Evolutionary conservation across 78 protist genomes (phyloP).

Genomic region (Capsaspora owczarzaki): DNA sequence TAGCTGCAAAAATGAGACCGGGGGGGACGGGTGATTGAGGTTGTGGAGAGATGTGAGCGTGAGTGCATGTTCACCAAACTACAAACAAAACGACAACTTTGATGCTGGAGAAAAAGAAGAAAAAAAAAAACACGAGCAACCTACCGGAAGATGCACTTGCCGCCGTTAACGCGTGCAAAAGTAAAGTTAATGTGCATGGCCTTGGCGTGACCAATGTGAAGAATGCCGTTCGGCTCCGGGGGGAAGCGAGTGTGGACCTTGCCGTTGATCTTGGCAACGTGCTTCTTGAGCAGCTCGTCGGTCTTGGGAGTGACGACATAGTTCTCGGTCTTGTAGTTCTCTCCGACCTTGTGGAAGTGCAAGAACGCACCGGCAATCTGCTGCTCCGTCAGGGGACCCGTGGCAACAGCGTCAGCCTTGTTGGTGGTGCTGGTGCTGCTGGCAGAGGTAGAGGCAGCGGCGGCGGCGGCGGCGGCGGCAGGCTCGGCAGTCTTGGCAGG

Average conservation of each 20-base stretch:
- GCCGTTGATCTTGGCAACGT: slow-evolving; percentile 63
- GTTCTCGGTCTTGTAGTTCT: neutral
- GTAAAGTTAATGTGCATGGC: slow-evolving; percentile 87
- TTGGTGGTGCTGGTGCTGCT: neutral
- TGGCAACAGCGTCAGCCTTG: neutral
- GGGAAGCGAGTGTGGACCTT: slow-evolving; percentile 97
- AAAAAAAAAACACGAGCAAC: too few species aligned
- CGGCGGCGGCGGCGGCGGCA: too few species aligned
- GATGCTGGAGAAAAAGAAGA: too few species aligned
- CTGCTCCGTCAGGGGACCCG: neutral
- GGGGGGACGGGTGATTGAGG: too few species aligned
- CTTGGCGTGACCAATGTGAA: slow-evolving; percentile 99
- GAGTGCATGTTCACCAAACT: too few species aligned
- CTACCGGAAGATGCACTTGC: too few species aligned
- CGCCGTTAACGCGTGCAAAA: too few species aligned
- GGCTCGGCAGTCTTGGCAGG: neutral
- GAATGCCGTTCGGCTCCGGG: slow-evolving; percentile 96
- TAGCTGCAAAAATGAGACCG: too few species aligned
- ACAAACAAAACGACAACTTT: too few species aligned
- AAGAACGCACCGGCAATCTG: neutral
- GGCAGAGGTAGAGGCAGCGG: too few species aligned
- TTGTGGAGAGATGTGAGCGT: too few species aligned
- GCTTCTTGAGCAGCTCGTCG: neutral
- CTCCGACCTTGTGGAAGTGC: neutral
- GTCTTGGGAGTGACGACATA: neutral